Conservation (phyloP, 805 yeast genomes). For the Hanseniaspora clermontiae region DNA sequence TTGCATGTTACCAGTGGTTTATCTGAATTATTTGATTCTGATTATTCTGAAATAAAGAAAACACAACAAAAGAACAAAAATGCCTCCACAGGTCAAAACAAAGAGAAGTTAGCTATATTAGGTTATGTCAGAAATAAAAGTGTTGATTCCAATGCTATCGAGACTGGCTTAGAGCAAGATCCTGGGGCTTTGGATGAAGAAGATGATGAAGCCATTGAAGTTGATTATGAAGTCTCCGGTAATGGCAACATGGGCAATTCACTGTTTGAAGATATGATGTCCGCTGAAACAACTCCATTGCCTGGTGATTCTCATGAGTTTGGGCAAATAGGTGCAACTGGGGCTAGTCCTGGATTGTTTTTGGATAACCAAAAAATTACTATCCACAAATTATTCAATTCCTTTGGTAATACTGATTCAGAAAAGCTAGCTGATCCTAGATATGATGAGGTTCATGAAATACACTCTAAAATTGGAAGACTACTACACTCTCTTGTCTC, state of each 20-base stretch:
- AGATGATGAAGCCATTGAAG: constrained; percentile 22
- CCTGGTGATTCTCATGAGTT: constrained; percentile 24
- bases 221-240: constrained; percentile 18
- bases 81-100: constrained; percentile 15
- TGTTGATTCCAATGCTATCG: constrained; percentile 28
- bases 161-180: constrained; percentile 19
- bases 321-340: constrained; percentile 26
- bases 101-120: constrained; percentile 24
- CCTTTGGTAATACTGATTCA: constrained; percentile 44
- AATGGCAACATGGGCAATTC: constrained; percentile 19
- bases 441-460: constrained; percentile 44
- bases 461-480: constrained; percentile 48
- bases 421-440: constrained; percentile 32
- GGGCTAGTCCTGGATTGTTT: constrained; percentile 42
- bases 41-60: constrained; percentile 35
- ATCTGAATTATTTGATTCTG: constrained; percentile 62
- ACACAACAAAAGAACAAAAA: constrained; percentile 11
- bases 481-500: constrained; percentile 46
- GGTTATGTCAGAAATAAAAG: constrained; percentile 29
- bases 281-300: constrained; percentile 33
- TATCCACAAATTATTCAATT: constrained; percentile 52
- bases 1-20: constrained; percentile 56
- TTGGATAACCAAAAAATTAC: constrained; percentile 41
- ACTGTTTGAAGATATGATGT: constrained; percentile 31
- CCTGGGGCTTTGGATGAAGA: constrained; percentile 20